phyloP scores from a whole-genome alignment of 257 asterid genomes.

The Perilla frutescens region DNA sequence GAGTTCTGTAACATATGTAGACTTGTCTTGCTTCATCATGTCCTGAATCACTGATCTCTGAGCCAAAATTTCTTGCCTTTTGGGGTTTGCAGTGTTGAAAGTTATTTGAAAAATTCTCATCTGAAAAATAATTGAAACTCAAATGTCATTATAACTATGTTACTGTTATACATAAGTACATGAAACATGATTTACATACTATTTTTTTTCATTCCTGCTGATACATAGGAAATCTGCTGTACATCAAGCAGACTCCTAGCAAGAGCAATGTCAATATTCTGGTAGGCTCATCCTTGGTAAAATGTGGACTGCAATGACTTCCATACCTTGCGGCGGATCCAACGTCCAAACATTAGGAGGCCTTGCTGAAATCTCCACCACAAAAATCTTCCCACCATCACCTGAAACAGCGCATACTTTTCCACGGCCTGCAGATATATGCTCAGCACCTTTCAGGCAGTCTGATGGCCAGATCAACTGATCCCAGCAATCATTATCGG shows the following conservation, averaged over 20 bases:
- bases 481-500: slow-evolving; percentile 63
- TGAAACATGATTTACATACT: neutral
- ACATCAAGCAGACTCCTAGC: neutral
- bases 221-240: too few relatives aligned
- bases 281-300: slow-evolving; percentile 63
- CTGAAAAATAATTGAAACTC: neutral
- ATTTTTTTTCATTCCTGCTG: too few relatives aligned
- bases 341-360: slow-evolving; percentile 55
- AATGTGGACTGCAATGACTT: slow-evolving; percentile 63
- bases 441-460: slow-evolving; percentile 62
- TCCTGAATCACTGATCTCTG: neutral
- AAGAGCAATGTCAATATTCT: slow-evolving; percentile 26
- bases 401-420: slow-evolving; percentile 59
- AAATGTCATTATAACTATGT: neutral
- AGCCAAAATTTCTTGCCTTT: too few relatives aligned
- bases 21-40: neutral
- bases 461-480: slow-evolving; percentile 50
- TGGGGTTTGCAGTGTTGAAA: neutral
- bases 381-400: slow-evolving; percentile 45
- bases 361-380: slow-evolving; percentile 51
- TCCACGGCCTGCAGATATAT: slow-evolving; percentile 59
- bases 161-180: neutral
- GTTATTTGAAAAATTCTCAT: neutral
- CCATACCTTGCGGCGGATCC: slow-evolving; percentile 62
- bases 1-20: too few relatives aligned